phyloP scores from a whole-genome alignment of 202 grass and related monocot species.

The Sporobolus alterniflorus region DNA sequence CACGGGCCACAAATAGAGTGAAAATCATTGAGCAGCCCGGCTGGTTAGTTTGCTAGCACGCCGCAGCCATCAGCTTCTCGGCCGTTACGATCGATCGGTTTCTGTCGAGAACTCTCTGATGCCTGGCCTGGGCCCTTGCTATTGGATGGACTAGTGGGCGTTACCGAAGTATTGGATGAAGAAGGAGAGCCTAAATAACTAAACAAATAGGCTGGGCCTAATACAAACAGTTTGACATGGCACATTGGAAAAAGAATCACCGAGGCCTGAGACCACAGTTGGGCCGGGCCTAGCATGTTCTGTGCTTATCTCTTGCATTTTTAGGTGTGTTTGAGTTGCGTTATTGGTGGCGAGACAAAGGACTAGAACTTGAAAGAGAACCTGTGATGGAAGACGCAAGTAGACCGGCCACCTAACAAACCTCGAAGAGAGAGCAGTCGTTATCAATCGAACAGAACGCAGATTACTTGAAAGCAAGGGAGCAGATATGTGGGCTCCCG shows the following conservation, averaged over 20 bases:
- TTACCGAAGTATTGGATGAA: neutral
- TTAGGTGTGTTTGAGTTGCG: neutral
- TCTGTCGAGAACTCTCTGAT: neutral
- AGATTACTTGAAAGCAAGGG: conserved; percentile 28
- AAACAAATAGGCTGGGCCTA: too few relatives aligned
- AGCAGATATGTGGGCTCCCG: neutral
- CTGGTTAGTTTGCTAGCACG: too few relatives aligned
- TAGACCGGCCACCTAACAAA: neutral
- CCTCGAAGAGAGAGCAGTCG: neutral
- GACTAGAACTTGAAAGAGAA: neutral
- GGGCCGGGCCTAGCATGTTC: neutral
- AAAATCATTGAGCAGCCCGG: neutral
- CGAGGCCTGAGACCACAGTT: too few relatives aligned
- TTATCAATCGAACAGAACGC: neutral
- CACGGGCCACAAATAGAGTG: neutral
- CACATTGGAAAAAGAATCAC: too few relatives aligned
- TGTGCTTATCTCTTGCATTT: neutral
- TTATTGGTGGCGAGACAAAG: neutral
- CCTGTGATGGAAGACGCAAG: neutral
- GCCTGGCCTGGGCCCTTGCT: neutral
- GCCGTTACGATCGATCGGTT: too few relatives aligned
- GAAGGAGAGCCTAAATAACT: neutral
- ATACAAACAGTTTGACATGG: too few relatives aligned
- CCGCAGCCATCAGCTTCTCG: too few relatives aligned
- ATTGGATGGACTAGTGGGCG: neutral